phyloP scores from a whole-genome alignment of 805 yeast genomes.

The Candida caryicola region DNA sequence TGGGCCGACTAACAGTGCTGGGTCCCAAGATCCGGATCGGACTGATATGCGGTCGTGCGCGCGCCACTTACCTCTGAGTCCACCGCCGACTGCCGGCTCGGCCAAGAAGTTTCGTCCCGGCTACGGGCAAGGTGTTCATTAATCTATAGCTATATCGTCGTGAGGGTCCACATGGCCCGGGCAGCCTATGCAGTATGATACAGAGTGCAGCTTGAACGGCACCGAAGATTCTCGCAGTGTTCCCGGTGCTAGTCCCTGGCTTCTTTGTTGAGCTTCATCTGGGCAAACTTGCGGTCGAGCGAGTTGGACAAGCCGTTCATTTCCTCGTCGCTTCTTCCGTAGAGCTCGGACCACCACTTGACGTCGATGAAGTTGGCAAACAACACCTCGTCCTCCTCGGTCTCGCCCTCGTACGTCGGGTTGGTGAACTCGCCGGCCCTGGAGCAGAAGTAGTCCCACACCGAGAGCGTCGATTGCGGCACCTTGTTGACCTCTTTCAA shows the following conservation, averaged over 20 bases:
- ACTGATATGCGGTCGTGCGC: too few relatives aligned
- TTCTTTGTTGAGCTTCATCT: constrained; percentile 23
- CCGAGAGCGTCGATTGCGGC: constrained; percentile 59
- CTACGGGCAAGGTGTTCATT: too few relatives aligned
- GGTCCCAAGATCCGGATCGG: background rate
- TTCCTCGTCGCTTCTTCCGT: constrained; percentile 67
- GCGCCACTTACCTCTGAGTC: too few relatives aligned
- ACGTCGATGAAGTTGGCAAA: constrained; percentile 61
- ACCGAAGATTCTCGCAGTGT: too few relatives aligned
- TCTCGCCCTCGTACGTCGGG: constrained; percentile 32
- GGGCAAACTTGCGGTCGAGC: constrained; percentile 40
- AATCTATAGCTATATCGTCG: too few relatives aligned
- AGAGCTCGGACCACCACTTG: constrained; percentile 89
- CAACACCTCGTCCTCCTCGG: constrained; percentile 37
- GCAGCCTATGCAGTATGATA: too few relatives aligned
- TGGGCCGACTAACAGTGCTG: too few relatives aligned
- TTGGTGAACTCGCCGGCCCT: constrained; percentile 69
- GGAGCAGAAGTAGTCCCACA: constrained; percentile 91
- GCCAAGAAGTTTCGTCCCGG: too few relatives aligned
- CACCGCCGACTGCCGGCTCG: too few relatives aligned
- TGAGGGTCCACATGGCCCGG: too few relatives aligned
- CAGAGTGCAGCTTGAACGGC: too few relatives aligned
- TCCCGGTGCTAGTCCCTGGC: background rate
- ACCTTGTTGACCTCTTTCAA: constrained; percentile 35
- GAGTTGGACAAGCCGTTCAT: constrained; percentile 44